Percentiles rank a stretch among this genome's conserved stretches.
These are phyloP conservation scores for Hericium coralloides DNA, from an alignment of 768 basidiomycete genomes.

Conservation along the genomic window DNA sequence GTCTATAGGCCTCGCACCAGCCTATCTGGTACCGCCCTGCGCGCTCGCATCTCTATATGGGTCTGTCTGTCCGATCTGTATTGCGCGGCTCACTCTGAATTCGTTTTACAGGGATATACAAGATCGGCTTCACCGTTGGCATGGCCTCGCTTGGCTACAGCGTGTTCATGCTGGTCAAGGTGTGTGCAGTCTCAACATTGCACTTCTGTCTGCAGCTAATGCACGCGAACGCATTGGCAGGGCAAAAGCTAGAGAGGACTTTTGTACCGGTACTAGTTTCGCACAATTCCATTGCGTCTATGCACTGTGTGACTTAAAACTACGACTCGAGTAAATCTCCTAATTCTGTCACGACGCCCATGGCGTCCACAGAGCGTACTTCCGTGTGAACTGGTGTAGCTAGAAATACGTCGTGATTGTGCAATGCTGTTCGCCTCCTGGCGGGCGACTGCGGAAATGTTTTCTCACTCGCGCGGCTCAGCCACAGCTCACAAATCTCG, in stretches of 20 bases:
- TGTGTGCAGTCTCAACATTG: conserved; percentile 8
- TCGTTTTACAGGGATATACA: conserved; percentile 39
- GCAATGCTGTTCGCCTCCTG: too few species aligned
- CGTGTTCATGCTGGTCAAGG: conserved; percentile 36
- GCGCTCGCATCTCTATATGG: conserved; percentile 53
- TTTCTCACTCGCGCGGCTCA: too few species aligned
- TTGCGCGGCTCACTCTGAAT: neutral
- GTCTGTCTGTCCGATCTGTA: conserved; percentile 27
- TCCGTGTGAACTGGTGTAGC: too few species aligned
- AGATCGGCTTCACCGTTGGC: conserved; percentile 42
- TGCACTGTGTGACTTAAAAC: too few species aligned
- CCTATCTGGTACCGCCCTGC: conserved; percentile 55
- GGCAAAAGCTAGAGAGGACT: conserved; percentile 1
- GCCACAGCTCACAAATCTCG: too few species aligned
- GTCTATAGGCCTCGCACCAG: conserved; percentile 28
- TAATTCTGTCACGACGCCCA: too few species aligned
- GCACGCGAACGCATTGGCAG: neutral
- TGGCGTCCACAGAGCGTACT: too few species aligned
- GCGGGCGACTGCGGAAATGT: too few species aligned
- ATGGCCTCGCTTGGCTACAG: conserved; percentile 46
- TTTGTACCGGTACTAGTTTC: neutral
- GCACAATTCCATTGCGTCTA: too few species aligned
- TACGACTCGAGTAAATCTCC: too few species aligned
- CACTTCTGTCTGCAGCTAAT: neutral
- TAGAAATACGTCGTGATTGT: too few species aligned